Base-by-base conservation (phyloP, 1,284 basidiomycete species). In the Stereum hirsutum region DNA sequence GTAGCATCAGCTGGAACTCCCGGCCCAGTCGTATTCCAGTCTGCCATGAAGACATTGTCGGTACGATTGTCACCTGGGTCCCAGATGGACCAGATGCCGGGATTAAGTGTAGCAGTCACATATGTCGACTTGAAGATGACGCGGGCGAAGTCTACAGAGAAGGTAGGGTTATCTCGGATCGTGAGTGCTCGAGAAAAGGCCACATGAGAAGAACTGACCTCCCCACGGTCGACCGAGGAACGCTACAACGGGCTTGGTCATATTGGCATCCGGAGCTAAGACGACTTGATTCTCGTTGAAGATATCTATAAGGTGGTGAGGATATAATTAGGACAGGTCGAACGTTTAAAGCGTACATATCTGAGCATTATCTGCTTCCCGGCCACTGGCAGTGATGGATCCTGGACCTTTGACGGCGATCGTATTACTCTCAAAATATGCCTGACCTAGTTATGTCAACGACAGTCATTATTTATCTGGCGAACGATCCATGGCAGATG, bases 151-250 rank as follows among this genome's bases (percentile, higher is more conserved):
- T 52, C 48, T 42, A 17, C 15, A 15, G 21, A 8, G 15, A 33
- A 32, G 25, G 10, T 20, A 21, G 31, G 14, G 32, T 14, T 10
- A 28, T 10, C n/a, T 7, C 8, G 24, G 21, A 11, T 4, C 12
- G 28, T 12, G 28, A 31, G 15, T 31, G 28, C 28, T 5, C 28
- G 28, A 31, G 12, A 4, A 15, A 31, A 3, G 15, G 5, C 15
- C 4, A 30, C n/a, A 30, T 11, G 10, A 15, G 14, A 39, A 40
- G 31, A 15, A 24, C 45, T 5, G 30, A 46, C 45, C 37, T 37
- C 51, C 45, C 75, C 75, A 77, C 28, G 75, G 75, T 6, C 75
- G 58, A 19, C 75, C 74, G n/a, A 76, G 60, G 55, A 61, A 74
- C n/a, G 62, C 36, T 7, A n/a, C 28, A 14, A 37, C 35, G 27